Conservation (phyloP, 441 rosid genomes). For the Populus hybrid region DNA sequence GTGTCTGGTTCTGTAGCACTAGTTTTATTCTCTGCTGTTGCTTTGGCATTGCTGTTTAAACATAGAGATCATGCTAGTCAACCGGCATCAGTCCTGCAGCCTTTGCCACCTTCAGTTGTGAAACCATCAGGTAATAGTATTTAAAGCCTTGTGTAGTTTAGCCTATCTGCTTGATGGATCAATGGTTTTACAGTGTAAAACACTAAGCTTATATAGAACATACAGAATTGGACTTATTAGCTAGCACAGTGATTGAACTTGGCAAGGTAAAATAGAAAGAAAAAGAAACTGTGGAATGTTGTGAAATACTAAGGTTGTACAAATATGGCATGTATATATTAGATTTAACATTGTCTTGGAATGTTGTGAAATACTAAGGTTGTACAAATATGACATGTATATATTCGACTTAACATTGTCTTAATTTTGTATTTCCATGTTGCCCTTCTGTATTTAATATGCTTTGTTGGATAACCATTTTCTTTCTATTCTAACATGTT, state of each 20-base stretch:
- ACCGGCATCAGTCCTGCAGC: constrained; percentile 38
- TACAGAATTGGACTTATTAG: background rate
- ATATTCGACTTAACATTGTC: background rate
- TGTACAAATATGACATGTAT: background rate
- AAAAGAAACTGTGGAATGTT: background rate
- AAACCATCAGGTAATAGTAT: constrained; percentile 72
- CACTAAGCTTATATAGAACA: background rate
- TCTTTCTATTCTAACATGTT: background rate
- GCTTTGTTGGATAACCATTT: constrained; percentile 8
- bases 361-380: background rate
- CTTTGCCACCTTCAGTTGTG: constrained; percentile 47
- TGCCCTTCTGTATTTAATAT: background rate
- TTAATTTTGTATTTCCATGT: background rate
- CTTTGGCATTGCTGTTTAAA: constrained; percentile 62
- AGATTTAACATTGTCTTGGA: background rate
- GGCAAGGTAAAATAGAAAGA: background rate
- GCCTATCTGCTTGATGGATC: background rate
- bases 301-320: background rate
- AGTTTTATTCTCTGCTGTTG: constrained; percentile 53
- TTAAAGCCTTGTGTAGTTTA: background rate
- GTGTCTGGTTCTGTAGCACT: constrained; percentile 63
- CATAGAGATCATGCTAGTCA: constrained; percentile 38
- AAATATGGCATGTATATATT: background rate
- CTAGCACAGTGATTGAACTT: background rate
- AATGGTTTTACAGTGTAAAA: background rate